Evolutionary conservation across 345 rosid species (phyloP).

Genomic region (Moricandia moricandioides): DNA sequence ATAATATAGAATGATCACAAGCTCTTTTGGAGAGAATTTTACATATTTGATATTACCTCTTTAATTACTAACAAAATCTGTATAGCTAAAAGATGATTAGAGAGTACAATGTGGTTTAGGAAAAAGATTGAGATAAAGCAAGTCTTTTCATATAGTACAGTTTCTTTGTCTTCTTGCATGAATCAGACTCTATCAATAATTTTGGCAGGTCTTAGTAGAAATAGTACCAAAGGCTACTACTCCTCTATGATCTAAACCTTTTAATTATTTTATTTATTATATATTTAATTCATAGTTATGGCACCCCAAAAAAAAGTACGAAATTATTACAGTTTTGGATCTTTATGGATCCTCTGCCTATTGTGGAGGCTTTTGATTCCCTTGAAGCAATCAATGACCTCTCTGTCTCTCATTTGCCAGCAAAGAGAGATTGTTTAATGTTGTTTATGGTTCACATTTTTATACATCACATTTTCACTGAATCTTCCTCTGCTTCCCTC

Average conservation of each 20-base stretch:
- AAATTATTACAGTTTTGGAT: conserved; percentile 37
- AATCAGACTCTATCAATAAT: conserved; percentile 35
- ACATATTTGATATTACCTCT: not conserved
- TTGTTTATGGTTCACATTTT: conserved; percentile 39
- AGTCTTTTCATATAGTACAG: conserved; percentile 35
- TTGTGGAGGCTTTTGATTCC: conserved; percentile 40
- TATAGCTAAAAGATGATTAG: conserved; percentile 5
- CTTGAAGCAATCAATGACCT: conserved; percentile 39
- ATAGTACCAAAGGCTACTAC: conserved; percentile 39
- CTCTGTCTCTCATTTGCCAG: conserved; percentile 41
- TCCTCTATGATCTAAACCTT: conserved; percentile 17
- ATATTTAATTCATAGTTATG: conserved; percentile 26
- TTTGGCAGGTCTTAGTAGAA: conserved; percentile 33
- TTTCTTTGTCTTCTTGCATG: conserved; percentile 29
- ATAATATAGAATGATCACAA: not conserved
- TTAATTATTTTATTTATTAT: conserved; percentile 2
- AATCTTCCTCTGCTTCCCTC: conserved; percentile 36
- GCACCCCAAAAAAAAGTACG: conserved; percentile 29
- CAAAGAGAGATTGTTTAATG: conserved; percentile 41
- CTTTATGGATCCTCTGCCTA: conserved; percentile 37
- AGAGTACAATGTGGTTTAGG: not conserved
- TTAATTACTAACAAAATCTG: not conserved
- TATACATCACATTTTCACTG: conserved; percentile 38
- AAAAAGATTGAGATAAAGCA: conserved; percentile 28
- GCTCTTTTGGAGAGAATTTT: not conserved